These are phyloP conservation scores for Coniella lustricola DNA, from an alignment of 2,329 filamentous ascomycete genomes.

Conservation along the genomic window DNA sequence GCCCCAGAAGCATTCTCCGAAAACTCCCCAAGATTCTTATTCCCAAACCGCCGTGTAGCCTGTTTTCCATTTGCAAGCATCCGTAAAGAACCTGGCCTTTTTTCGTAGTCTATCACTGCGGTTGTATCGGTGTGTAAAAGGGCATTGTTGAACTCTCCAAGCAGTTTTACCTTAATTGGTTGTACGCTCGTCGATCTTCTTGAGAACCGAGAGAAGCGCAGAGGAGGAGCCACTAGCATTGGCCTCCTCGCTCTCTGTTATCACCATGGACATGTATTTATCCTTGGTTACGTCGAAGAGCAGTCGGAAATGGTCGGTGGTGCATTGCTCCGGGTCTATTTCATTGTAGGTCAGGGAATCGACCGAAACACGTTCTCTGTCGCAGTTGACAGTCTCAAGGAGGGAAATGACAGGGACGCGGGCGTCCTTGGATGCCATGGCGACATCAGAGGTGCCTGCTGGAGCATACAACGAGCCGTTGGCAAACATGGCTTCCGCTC, in stretches of 20 bases:
- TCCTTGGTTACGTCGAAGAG: constrained; percentile 91
- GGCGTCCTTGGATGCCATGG: constrained; percentile 70
- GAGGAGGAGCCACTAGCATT: constrained; percentile 80
- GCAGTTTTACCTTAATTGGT: background rate
- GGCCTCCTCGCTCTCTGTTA: constrained; percentile 91
- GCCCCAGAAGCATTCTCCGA: no score
- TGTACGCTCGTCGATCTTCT: constrained; percentile 50
- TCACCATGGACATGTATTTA: constrained; percentile 77
- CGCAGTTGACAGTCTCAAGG: constrained; percentile 93
- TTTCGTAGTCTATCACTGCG: background rate
- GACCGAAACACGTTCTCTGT: constrained; percentile 72
- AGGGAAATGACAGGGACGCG: constrained; percentile 80
- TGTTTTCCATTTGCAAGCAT: no score
- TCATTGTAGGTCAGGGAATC: constrained; percentile 95
- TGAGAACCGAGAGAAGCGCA: constrained; percentile 63
- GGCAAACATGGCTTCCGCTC: constrained; percentile 90
- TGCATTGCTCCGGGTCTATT: constrained; percentile 67
- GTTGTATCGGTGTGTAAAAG: no score
- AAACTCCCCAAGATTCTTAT: no score
- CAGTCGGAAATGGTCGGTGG: constrained; percentile 49
- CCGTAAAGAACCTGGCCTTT: no score
- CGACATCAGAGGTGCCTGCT: constrained; percentile 79
- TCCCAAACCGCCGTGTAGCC: background rate
- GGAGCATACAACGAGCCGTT: constrained; percentile 88
- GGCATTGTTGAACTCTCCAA: background rate